Conservation (phyloP, 495 filamentous ascomycete genomes). For the Neurospora hispaniola region DNA sequence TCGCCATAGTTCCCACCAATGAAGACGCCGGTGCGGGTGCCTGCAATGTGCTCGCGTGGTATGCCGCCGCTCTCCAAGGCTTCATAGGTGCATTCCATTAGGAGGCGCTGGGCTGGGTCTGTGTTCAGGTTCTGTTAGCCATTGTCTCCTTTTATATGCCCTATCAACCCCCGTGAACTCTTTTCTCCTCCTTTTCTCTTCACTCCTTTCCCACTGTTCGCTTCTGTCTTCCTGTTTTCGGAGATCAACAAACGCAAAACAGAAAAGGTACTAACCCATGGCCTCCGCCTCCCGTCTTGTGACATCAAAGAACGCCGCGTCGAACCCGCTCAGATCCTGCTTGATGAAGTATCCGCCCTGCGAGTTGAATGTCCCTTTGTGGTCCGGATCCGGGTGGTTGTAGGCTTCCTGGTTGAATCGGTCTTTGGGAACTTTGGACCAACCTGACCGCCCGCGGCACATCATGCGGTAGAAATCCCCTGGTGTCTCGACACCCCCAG, state of each 20-base stretch:
- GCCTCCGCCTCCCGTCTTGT: constrained; percentile 36
- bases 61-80: constrained; percentile 40
- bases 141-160: background rate
- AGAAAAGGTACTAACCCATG: constrained; percentile 25
- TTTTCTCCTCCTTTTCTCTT: background rate
- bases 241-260: background rate
- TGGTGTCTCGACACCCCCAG: constrained; percentile 31
- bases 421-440: constrained; percentile 46
- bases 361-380: constrained; percentile 32
- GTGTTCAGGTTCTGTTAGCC: background rate
- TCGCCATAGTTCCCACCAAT: constrained; percentile 31
- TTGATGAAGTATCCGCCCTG: constrained; percentile 45
- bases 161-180: background rate
- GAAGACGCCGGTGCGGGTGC: constrained; percentile 35
- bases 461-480: constrained; percentile 39
- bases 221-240: background rate
- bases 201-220: background rate
- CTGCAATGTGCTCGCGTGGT: constrained; percentile 33
- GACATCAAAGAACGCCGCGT: constrained; percentile 44
- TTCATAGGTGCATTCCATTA: constrained; percentile 45
- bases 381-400: constrained; percentile 47
- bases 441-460: constrained; percentile 24
- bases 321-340: constrained; percentile 37
- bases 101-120: constrained; percentile 45
- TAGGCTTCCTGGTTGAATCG: constrained; percentile 59